phyloP scores from a whole-genome alignment of 208 protist genomes.

The Leishmania turanica region DNA sequence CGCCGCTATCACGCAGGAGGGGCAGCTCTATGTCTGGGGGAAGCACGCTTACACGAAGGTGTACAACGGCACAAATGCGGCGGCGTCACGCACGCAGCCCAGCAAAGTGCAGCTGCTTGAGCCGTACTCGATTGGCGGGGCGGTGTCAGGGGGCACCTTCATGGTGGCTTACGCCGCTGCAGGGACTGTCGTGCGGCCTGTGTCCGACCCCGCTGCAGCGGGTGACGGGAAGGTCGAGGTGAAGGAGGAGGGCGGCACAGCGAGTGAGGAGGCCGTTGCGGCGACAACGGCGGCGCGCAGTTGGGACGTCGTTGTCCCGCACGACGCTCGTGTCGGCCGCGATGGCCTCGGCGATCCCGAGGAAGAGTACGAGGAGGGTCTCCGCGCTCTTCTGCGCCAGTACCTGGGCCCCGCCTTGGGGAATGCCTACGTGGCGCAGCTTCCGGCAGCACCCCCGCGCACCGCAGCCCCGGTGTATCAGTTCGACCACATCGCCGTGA shows the following conservation, averaged over 20 bases:
- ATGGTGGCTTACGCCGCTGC: slow-evolving; percentile 50
- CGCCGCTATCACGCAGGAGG: slow-evolving; percentile 39
- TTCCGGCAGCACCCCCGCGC: slow-evolving; percentile 46
- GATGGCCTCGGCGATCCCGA: slow-evolving; percentile 34
- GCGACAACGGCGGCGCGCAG: not conserved
- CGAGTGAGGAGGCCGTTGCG: not conserved
- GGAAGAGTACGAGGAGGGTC: slow-evolving; percentile 54
- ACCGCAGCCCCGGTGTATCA: slow-evolving; percentile 31
- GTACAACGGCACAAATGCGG: slow-evolving; percentile 51
- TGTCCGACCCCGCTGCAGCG: not conserved
- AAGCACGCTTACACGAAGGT: slow-evolving; percentile 63
- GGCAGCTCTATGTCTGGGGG: slow-evolving; percentile 74
- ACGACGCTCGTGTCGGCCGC: slow-evolving; percentile 55
- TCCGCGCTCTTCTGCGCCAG: slow-evolving; percentile 51
- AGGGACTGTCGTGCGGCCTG: not conserved
- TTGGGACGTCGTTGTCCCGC: slow-evolving; percentile 81
- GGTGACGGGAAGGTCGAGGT: slow-evolving; percentile 2
- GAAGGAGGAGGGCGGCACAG: not conserved
- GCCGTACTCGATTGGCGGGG: slow-evolving; percentile 33
- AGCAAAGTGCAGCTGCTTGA: slow-evolving; percentile 40
- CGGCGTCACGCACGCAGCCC: slow-evolving; percentile 29
- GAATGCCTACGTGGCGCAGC: slow-evolving; percentile 36
- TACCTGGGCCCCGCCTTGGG: slow-evolving; percentile 57
- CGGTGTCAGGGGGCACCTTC: slow-evolving; percentile 59
- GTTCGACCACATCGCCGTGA: slow-evolving; percentile 43